A percentile compares a stretch with the other conserved stretches of the same genome.
Evolutionary conservation across 2,329 filamentous ascomycete genomes (phyloP).

Genomic region (Tolypocladium paradoxum): DNA sequence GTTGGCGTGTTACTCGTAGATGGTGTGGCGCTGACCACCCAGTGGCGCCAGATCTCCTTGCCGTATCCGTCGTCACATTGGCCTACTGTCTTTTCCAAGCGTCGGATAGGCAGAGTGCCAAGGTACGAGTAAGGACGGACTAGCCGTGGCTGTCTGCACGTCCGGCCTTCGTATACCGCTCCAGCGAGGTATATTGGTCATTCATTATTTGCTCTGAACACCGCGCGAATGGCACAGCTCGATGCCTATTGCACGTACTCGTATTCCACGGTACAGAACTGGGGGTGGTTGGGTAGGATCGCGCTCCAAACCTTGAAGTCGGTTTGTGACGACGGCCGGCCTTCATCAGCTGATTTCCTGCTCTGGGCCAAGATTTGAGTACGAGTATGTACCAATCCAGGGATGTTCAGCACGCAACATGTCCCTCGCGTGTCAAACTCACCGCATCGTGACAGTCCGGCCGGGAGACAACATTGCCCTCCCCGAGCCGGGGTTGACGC

Average conservation of each 20-base stretch:
- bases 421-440: not conserved
- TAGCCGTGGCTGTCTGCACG: not conserved
- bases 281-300: constrained; percentile 3
- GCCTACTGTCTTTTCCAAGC: not conserved
- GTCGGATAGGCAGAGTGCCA: not conserved
- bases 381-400: not conserved
- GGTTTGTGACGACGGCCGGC: not conserved
- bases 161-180: not conserved
- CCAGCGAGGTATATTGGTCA: not conserved
- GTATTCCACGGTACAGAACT: not conserved
- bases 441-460: not conserved
- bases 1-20: not conserved
- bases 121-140: too few relatives aligned
- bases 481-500: not conserved
- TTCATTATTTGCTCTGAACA: not conserved
- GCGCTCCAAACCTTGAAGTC: not conserved
- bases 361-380: not conserved
- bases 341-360: constrained; percentile 2
- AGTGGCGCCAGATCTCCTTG: not conserved
- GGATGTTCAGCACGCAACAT: not conserved
- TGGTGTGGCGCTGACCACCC: not conserved
- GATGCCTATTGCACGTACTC: not conserved
- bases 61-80: not conserved
- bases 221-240: not conserved
- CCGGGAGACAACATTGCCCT: not conserved